phyloP scores from a whole-genome alignment of 768 basidiomycete species.

The Cyclocybe aegerita region DNA sequence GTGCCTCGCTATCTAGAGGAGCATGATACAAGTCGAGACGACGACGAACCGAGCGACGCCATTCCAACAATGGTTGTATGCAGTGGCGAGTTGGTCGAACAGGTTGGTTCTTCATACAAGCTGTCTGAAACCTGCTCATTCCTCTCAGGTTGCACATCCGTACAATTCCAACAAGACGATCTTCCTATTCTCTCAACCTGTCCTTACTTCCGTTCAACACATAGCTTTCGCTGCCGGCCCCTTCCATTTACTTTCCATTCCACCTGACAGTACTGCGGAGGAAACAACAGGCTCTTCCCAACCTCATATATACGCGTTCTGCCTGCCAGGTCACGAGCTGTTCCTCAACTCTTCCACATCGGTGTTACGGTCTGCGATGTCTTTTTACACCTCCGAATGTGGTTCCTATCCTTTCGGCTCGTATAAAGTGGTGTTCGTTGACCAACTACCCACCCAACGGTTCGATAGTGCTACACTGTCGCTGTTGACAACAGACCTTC shows the following conservation, averaged over 20 bases:
- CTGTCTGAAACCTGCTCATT: constrained; percentile 1
- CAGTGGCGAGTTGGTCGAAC: constrained; percentile 93
- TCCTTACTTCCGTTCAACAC: constrained; percentile 92
- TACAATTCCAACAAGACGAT: constrained; percentile 93
- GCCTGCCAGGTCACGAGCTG: constrained; percentile 84
- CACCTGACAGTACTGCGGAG: constrained; percentile 57
- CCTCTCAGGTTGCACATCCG: constrained; percentile 81
- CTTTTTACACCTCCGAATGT: constrained; percentile 86
- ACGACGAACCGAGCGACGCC: constrained; percentile 56
- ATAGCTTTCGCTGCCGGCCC: constrained; percentile 95
- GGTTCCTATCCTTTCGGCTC: constrained; percentile 97
- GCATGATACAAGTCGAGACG: constrained; percentile 39
- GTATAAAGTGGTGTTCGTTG: constrained; percentile 92
- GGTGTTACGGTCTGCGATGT: constrained; percentile 87
- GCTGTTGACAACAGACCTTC: constrained; percentile 73
- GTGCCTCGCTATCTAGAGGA: constrained; percentile 85
- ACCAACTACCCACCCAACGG: constrained; percentile 78
- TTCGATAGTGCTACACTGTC: constrained; percentile 87
- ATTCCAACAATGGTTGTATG: constrained; percentile 86
- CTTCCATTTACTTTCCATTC: constrained; percentile 76
- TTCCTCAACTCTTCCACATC: constrained; percentile 68
- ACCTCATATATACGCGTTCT: constrained; percentile 87
- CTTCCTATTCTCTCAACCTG: constrained; percentile 86
- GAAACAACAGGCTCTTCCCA: constrained; percentile 65
- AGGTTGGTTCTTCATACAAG: constrained; percentile 49